Base-by-base conservation (phyloP, 1,284 basidiomycete genomes). In the Vanrija sp. region DNA sequence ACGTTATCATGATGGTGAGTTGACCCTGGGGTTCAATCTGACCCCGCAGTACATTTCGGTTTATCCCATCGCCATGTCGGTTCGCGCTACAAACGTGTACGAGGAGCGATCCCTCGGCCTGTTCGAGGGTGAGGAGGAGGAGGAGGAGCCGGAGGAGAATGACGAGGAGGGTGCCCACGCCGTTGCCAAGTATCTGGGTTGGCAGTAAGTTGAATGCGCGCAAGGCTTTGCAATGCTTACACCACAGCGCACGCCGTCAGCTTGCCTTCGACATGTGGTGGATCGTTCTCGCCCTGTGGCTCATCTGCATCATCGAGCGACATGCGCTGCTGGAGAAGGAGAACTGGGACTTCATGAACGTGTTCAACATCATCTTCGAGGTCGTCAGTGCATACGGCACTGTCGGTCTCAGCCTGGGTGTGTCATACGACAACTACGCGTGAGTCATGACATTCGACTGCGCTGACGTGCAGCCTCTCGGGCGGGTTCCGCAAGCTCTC, bases 81-180 rank as follows among this genome's bases (percentile, higher is more conserved):
- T 98, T 10, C 88, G 94, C n/a, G 85, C 89, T n/a, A 97, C 95
- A 19, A 98, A 98, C 72, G 95, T 98, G 1, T 98, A 97, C 73
- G 95, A 98, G 71, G 93, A 97, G 66, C 84, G 83, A 55, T 88
- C 87, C 0, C 79, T 92, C 14, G 90, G 90, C 1, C 77, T 94
- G 35, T 93, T 84, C 65, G 77, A 82, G 8, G 77, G 78, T 0
- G 75, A 78, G 0, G 79, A 80, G 7, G 77, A 81, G 0, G 77
- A 82, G 3, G 79, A 80, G n/a, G 65, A 69, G 35, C 65, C 63
- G 3, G 64, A 71, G 38, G 67, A 71, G 27, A 65, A 63, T 9
- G 57, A 62, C n/a, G 57, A 61, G 15, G 80, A 48, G 16, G 70
- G 71, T 37, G 67, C 68, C 1, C 66, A 72, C 25, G 75, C 75